A percentile compares a stretch with the other conserved stretches of the same genome.
These are phyloP conservation scores for Cornus controversa DNA, from an alignment of 148 eudicot genomes.

Conservation along the genomic window DNA sequence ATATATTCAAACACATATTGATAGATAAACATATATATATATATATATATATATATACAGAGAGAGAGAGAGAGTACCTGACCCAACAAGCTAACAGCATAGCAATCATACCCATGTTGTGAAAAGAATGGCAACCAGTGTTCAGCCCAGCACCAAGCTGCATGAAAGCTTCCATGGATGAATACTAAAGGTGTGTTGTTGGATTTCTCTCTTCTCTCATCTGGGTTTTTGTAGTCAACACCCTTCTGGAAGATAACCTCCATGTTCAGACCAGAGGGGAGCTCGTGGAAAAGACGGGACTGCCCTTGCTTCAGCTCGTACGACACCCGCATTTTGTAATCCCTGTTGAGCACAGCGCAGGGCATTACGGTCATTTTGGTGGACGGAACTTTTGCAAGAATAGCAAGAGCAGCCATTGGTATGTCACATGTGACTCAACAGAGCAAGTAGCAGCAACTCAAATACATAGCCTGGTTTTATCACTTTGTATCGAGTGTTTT, in stretches of 20 bases:
- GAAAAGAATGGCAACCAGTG: constrained; percentile 93
- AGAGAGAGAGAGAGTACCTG: constrained; percentile 47
- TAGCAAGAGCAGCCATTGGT: constrained; percentile 29
- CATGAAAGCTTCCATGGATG: constrained; percentile 92
- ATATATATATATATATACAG: neutral
- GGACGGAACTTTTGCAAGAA: constrained; percentile 16
- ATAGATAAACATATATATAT: neutral
- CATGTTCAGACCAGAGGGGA: constrained; percentile 82
- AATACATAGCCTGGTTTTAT: neutral
- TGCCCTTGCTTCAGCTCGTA: constrained; percentile 75
- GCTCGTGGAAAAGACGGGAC: constrained; percentile 74
- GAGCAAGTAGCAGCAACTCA: neutral
- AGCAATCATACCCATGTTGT: constrained; percentile 60
- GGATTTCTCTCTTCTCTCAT: constrained; percentile 21
- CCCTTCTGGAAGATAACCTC: constrained; percentile 73
- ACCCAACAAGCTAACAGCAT: constrained; percentile 78
- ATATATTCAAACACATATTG: no score
- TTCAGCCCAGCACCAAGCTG: constrained; percentile 97
- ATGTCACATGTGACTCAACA: neutral
- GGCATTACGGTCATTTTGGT: constrained; percentile 34
- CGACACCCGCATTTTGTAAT: constrained; percentile 42
- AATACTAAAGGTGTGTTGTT: constrained; percentile 60
- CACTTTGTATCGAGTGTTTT: no score
- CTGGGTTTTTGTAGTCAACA: constrained; percentile 5
- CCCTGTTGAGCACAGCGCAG: constrained; percentile 27